Conservation (phyloP, 257 asterid species). For the Echites panduratus region DNA sequence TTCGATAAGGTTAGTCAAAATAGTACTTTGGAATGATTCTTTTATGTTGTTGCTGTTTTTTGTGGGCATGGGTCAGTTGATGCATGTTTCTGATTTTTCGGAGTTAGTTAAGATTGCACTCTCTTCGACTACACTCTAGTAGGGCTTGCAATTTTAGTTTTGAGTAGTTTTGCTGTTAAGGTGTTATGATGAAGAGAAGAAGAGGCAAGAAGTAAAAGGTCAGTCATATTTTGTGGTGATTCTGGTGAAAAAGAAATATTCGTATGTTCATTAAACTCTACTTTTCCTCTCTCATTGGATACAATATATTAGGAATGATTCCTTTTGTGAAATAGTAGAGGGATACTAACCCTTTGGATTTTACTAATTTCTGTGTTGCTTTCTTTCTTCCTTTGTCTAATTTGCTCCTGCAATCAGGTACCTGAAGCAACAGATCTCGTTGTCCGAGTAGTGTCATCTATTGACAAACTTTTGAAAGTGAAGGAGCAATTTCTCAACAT, state of each 20-base stretch:
- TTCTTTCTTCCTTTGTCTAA: constrained; percentile 16
- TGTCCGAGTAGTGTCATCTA: constrained; percentile 62
- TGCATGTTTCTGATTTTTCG: background rate
- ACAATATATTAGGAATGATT: background rate
- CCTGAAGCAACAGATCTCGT: constrained; percentile 57
- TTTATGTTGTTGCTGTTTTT: background rate
- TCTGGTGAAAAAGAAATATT: background rate
- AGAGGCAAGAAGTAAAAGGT: background rate
- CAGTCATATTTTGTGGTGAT: background rate
- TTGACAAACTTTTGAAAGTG: constrained; percentile 47
- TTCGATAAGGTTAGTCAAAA: constrained; percentile 44
- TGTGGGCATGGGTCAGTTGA: background rate
- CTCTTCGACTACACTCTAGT: background rate
- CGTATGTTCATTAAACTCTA: background rate
- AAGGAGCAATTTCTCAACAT: constrained; percentile 56
- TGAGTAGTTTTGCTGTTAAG: background rate
- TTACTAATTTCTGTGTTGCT: background rate
- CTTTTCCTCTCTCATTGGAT: background rate
- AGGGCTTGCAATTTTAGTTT: background rate
- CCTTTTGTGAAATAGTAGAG: background rate
- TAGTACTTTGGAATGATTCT: background rate
- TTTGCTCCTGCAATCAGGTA: constrained; percentile 29
- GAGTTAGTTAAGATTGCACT: constrained; percentile 9
- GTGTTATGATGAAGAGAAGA: background rate
- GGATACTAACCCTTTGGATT: background rate